Percentiles rank a stretch among this genome's conserved stretches.
These are phyloP conservation scores for Fusarium sp. DNA, from an alignment of 2,329 filamentous ascomycete genomes.

Conservation along the genomic window DNA sequence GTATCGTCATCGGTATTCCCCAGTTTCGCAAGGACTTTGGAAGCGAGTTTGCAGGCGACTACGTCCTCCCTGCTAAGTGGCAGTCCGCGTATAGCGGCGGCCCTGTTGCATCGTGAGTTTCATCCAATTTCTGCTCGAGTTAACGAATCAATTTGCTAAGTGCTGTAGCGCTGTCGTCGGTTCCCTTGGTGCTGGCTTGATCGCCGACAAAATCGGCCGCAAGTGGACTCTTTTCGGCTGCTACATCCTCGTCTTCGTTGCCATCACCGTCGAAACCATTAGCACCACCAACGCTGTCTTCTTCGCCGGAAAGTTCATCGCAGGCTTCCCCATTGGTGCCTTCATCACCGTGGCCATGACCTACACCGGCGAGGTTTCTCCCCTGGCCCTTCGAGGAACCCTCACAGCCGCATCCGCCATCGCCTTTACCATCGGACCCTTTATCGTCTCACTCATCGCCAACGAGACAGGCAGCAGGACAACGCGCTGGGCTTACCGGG, in stretches of 20 bases:
- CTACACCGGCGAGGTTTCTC: constrained; percentile 34
- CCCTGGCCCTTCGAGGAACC: constrained; percentile 30
- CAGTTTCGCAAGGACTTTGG: constrained; percentile 38
- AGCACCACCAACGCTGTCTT: constrained; percentile 32
- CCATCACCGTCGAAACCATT: constrained; percentile 32
- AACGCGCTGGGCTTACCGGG: constrained; percentile 28
- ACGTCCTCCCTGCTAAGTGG: constrained; percentile 31
- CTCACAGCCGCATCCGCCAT: constrained; percentile 28
- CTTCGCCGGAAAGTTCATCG: constrained; percentile 36
- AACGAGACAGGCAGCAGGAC: constrained; percentile 18
- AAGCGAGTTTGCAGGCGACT: constrained; percentile 14
- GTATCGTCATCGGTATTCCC: constrained; percentile 29
- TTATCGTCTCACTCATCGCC: constrained; percentile 28
- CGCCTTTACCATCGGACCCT: constrained; percentile 29
- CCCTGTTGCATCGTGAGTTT: constrained; percentile 34
- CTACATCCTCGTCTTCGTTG: constrained; percentile 27
- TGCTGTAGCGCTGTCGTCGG: constrained; percentile 22
- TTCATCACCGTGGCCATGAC: constrained; percentile 32
- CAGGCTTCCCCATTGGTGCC: constrained; percentile 27
- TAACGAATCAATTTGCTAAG: not conserved
- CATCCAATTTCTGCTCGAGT: not conserved
- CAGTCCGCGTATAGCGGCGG: constrained; percentile 36
- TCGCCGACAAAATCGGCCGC: constrained; percentile 31
- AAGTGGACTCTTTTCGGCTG: constrained; percentile 29
- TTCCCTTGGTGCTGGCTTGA: constrained; percentile 24